Percentiles rank a stretch among this genome's conserved stretches.
Conservation (phyloP, 768 basidiomycete species). For the Pisolithus marmoratus region DNA sequence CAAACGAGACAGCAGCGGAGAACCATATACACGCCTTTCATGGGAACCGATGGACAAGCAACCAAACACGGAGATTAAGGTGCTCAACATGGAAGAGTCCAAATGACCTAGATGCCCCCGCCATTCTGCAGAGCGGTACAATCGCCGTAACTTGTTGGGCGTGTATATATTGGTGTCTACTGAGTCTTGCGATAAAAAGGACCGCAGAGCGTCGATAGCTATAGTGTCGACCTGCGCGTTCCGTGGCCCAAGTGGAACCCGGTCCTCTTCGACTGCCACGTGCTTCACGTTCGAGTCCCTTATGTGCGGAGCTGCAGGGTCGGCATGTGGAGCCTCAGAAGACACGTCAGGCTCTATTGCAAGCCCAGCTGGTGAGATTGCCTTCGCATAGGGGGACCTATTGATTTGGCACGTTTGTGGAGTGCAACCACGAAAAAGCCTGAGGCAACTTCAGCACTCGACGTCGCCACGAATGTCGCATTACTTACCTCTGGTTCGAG, state of each 20-base stretch:
- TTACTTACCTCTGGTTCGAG: slow-evolving; percentile 18
- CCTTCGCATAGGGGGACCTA: neutral
- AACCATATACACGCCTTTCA: slow-evolving; percentile 20
- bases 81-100: slow-evolving; percentile 31
- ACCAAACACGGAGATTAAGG: slow-evolving; percentile 45
- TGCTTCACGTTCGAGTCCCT: neutral
- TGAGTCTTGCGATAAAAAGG: slow-evolving; percentile 12
- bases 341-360: neutral
- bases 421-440: slow-evolving; percentile 1
- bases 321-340: neutral
- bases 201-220: slow-evolving; percentile 11
- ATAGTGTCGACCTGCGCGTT: neutral
- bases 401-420: slow-evolving; percentile 1
- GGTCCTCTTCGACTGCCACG: too few relatives aligned
- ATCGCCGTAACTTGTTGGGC: slow-evolving; percentile 30
- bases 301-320: neutral
- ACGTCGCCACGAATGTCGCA: neutral
- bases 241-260: too few relatives aligned
- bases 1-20: slow-evolving; percentile 24
- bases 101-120: slow-evolving; percentile 31
- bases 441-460: slow-evolving; percentile 1
- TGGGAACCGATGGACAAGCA: slow-evolving; percentile 36
- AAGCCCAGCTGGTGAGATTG: neutral
- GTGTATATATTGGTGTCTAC: slow-evolving; percentile 13
- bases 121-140: slow-evolving; percentile 35